Evolutionary conservation across 2,329 filamentous ascomycete genomes (phyloP).

Genomic region (Pestalotiopsis sp.): DNA sequence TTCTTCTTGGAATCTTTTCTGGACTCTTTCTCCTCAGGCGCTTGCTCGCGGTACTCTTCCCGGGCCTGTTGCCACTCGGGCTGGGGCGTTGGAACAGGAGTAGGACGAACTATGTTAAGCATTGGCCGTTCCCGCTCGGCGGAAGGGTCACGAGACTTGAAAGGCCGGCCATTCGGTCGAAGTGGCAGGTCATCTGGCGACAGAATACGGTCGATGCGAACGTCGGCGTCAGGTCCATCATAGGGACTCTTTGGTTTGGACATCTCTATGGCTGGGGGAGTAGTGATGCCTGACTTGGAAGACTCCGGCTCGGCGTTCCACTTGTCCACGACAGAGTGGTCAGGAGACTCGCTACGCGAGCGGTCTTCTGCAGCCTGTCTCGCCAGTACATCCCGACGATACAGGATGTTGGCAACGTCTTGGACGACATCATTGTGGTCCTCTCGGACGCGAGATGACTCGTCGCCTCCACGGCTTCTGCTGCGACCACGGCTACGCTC

Average conservation of each 20-base stretch:
- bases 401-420: constrained; percentile 60
- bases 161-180: background rate
- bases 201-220: constrained; percentile 61
- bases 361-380: constrained; percentile 57
- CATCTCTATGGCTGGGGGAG: constrained; percentile 54
- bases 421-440: constrained; percentile 48
- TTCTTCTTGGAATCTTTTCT: constrained; percentile 15
- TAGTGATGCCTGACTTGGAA: constrained; percentile 48
- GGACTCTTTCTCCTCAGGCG: background rate
- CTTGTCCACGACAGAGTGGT: constrained; percentile 58
- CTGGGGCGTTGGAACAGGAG: constrained; percentile 55
- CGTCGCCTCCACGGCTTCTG: constrained; percentile 34
- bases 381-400: constrained; percentile 57
- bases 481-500: constrained; percentile 35
- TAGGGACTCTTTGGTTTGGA: constrained; percentile 51
- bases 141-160: constrained; percentile 47
- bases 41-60: constrained; percentile 18
- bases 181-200: constrained; percentile 50
- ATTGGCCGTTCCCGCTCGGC: constrained; percentile 59
- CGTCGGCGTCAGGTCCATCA: constrained; percentile 64
- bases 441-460: constrained; percentile 37
- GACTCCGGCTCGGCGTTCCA: constrained; percentile 46
- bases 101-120: constrained; percentile 64
- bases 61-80: constrained; percentile 41
- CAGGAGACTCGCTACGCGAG: constrained; percentile 53